These are phyloP conservation scores for Ceratobasidium sp. DNA, from an alignment of 1,284 basidiomycete species.

Conservation along the genomic window DNA sequence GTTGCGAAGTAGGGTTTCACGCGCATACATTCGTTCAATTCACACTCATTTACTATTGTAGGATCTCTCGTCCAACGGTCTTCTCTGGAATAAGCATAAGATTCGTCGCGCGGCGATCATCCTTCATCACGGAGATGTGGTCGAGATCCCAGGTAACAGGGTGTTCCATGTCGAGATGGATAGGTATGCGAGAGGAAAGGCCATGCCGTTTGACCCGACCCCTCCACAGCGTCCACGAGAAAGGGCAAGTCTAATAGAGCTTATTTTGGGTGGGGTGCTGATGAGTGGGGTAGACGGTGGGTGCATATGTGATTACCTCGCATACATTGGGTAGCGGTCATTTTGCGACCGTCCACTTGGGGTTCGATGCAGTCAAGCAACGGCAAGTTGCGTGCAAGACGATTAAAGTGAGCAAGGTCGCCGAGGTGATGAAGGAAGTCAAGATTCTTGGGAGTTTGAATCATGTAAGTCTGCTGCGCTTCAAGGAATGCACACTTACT, in stretches of 20 bases:
- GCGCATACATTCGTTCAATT: conserved; percentile 23
- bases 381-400: conserved; percentile 41
- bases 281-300: conserved; percentile 2
- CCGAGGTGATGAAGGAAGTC: conserved; percentile 40
- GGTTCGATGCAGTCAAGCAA: conserved; percentile 34
- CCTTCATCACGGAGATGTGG: conserved; percentile 37
- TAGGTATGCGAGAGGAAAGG: conserved; percentile 30
- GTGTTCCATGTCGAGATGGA: conserved; percentile 39
- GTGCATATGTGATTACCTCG: conserved; percentile 37
- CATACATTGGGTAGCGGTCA: conserved; percentile 38
- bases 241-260: conserved; percentile 6
- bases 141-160: conserved; percentile 38
- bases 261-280: not conserved
- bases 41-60: not conserved
- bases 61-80: conserved; percentile 40
- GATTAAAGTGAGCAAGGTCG: conserved; percentile 9
- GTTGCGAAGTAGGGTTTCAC: conserved; percentile 11
- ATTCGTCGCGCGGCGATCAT: conserved; percentile 39
- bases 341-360: conserved; percentile 39
- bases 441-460: conserved; percentile 37
- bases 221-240: conserved; percentile 19
- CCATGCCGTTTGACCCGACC: conserved; percentile 29
- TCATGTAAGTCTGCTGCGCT: conserved; percentile 39
- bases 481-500: conserved; percentile 46
- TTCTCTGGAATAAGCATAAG: conserved; percentile 38